phyloP scores from a whole-genome alignment of 148 eudicot species.

The Heliamphora exappendiculata region DNA sequence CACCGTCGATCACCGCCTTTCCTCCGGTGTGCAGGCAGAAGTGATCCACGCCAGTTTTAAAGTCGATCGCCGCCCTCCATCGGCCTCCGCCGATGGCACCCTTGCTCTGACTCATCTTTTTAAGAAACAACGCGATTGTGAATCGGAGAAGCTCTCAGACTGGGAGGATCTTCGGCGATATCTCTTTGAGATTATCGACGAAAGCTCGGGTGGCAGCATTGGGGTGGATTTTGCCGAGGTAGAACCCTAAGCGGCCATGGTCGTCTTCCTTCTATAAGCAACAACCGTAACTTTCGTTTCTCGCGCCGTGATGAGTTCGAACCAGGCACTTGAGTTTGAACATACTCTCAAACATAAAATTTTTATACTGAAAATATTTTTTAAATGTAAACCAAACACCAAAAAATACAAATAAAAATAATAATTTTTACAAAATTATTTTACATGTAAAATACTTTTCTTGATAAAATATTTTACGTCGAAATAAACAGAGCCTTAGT shows the following conservation, averaged over 20 bases:
- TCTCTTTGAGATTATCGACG: conserved; percentile 7
- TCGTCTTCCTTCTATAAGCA: conserved; percentile 15
- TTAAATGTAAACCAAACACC: too few relatives aligned
- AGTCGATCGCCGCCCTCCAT: conserved; percentile 12
- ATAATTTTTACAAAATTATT: too few relatives aligned
- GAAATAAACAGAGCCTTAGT: too few relatives aligned
- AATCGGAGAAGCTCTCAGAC: neutral
- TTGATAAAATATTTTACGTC: too few relatives aligned
- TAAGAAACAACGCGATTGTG: neutral
- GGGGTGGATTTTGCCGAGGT: conserved; percentile 15
- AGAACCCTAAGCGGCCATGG: conserved; percentile 11
- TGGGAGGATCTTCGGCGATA: conserved; percentile 12
- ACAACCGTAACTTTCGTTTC: conserved; percentile 9
- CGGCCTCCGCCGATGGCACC: neutral
- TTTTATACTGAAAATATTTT: too few relatives aligned
- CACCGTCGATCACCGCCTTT: conserved; percentile 37
- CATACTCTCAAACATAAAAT: too few relatives aligned
- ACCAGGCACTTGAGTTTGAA: conserved; percentile 17
- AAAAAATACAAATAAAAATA: too few relatives aligned
- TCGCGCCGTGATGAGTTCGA: conserved; percentile 17
- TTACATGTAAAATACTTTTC: too few relatives aligned
- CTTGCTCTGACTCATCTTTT: neutral
- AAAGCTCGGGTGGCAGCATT: conserved; percentile 14
- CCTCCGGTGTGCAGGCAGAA: conserved; percentile 46
- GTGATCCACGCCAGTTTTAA: conserved; percentile 35